Percentiles rank a stretch among this genome's conserved stretches.
These are phyloP conservation scores for Suillus clintonianus DNA, from an alignment of 768 basidiomycete genomes.

Conservation along the genomic window DNA sequence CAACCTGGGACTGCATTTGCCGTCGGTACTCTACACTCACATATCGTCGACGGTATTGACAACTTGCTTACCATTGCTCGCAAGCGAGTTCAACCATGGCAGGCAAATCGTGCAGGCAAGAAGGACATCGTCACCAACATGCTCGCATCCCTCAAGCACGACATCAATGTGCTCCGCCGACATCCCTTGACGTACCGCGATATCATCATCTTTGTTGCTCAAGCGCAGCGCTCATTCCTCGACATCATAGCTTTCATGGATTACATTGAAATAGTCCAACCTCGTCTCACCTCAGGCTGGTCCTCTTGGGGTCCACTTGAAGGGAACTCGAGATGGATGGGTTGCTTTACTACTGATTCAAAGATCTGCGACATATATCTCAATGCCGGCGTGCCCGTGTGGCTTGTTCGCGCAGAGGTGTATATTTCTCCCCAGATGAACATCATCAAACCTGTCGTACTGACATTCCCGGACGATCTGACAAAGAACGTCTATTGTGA, in stretches of 20 bases:
- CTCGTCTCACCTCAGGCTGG: not conserved
- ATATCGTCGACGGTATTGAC: not conserved
- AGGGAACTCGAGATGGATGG: constrained; percentile 10
- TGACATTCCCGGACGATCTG: constrained; percentile 4
- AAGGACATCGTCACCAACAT: not conserved
- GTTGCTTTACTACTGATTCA: constrained; percentile 7
- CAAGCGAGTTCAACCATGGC: not conserved
- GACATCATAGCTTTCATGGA: constrained; percentile 11
- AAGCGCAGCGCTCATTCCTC: constrained; percentile 2
- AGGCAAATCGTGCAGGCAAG: not conserved
- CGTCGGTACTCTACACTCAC: not conserved
- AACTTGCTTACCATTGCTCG: not conserved
- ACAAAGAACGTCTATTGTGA: not conserved
- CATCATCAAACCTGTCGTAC: not conserved
- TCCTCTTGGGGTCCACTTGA: not conserved
- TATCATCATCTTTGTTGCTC: constrained; percentile 3
- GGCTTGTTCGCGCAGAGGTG: not conserved
- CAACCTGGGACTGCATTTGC: not conserved
- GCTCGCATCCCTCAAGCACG: not conserved
- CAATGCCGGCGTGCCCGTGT: constrained; percentile 10
- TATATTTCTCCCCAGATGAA: constrained; percentile 3
- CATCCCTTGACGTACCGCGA: constrained; percentile 5
- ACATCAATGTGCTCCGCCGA: not conserved
- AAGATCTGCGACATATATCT: constrained; percentile 4
- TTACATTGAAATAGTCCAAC: constrained; percentile 5